Base-by-base conservation (phyloP, 768 basidiomycete species). In the Tulasnella sp. region DNA sequence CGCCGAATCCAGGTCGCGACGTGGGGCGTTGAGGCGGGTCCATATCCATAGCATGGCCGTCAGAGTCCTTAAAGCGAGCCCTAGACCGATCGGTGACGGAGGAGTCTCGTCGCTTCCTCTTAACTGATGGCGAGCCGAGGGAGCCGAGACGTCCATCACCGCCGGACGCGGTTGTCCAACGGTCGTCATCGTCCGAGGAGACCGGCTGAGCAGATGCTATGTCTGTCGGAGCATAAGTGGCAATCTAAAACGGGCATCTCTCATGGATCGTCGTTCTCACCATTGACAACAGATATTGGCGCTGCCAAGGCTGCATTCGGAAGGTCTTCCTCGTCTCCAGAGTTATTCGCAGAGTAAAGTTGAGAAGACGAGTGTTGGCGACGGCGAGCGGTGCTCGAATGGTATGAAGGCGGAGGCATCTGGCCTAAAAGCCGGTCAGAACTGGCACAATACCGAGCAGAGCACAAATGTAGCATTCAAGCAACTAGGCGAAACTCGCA, bases 251-350 rank as follows among this genome's bases (percentile, higher is more conserved):
- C n/a, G 6, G 46, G 39, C 38, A 40, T 42, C n/a, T 12, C 19
- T 18, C 8, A 39, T 24, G 0, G 44, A 46, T 38, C 34, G 38
- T 56, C 68, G 31, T 38, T 34, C 81, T 48, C 78, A 82, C 82
- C 80, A 44, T 79, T 78, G 36, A 82, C 62, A 34, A 82, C 81
- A 24, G 81, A 79, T 52, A 82, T 82, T 24, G 82, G 82, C 52
- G 81, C 81, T 38, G 80, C 74, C 5, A 82, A 58, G 10, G 82
- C 82, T 68, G 80, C 77, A 39, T 62, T 75, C 10, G 82, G 82
- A 42, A 82, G 56, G 73, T 82, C 82, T n/a, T 75, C 80, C 44
- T 81, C 81, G 68, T 80, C 81, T 42, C 82, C 82, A 34, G 81
- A 82, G 56, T 81, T 81, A 39, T 80, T 71, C 6, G 78, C 80